phyloP scores from a whole-genome alignment of 23 red algal species.

The Pyropia haitanensis region DNA sequence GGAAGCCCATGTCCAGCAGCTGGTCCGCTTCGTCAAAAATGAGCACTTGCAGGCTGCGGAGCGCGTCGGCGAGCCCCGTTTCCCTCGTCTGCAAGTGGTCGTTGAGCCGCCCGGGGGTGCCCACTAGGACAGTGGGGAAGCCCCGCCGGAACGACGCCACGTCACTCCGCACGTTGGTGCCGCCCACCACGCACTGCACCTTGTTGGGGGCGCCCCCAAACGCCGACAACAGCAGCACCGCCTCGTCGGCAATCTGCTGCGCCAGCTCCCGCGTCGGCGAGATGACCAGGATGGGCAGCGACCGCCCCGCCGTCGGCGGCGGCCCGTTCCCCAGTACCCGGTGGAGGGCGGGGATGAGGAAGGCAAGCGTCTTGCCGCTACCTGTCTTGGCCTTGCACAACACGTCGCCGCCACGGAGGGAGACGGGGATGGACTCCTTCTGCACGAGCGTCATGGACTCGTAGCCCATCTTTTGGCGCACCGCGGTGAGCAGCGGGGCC shows the following conservation, averaged over 20 bases:
- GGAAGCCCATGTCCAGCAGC: constrained; percentile 65
- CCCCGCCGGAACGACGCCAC: constrained; percentile 12
- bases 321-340: constrained; percentile 9
- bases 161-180: constrained; percentile 41
- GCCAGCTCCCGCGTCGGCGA: constrained; percentile 70
- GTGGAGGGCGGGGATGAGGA: constrained; percentile 58
- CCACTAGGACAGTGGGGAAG: constrained; percentile 56
- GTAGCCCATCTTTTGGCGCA: constrained; percentile 53
- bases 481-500: constrained; percentile 28
- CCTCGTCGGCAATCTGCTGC: constrained; percentile 38
- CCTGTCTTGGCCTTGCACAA: constrained; percentile 57
- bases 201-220: constrained; percentile 3
- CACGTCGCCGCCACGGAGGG: constrained; percentile 61
- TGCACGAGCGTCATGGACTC: constrained; percentile 52
- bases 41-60: constrained; percentile 37
- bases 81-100: constrained; percentile 46
- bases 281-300: constrained; percentile 49
- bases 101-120: constrained; percentile 61
- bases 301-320: background rate
- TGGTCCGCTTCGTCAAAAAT: constrained; percentile 84
- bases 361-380: constrained; percentile 73
- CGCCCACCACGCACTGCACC: constrained; percentile 30
- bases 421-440: constrained; percentile 40
- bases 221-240: constrained; percentile 12
- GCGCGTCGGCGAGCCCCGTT: constrained; percentile 29